Base-by-base conservation (phyloP, 2,329 filamentous ascomycete species). In the Colletotrichum nymphaeae region DNA sequence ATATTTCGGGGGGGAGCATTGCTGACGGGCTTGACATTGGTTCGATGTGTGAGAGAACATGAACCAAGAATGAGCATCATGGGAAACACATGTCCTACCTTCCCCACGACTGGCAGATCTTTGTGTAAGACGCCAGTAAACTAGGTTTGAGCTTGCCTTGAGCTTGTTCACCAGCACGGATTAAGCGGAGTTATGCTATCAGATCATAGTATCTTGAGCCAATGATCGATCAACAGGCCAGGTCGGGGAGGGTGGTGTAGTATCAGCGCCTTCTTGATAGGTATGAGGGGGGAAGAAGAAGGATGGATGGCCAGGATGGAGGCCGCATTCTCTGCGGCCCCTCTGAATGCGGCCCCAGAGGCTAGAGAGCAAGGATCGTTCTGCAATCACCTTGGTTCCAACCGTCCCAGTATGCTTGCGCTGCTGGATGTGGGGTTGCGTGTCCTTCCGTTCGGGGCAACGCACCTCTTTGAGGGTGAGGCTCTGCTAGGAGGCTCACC, bases 151-250 rank as follows among this genome's bases (percentile, higher is more conserved):
- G n/a, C 63, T 63, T 60, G 56, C 56, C 68, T 46, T 30, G n/a
- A 19, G 6, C 24, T 49, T 8, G 7, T 6, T n/a, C 30, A 42
- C 11, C 2, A 42, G 35, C 30, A 30, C 16, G 11, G 32, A 22
- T 26, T 30, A 52, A 30, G n/a, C 30, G 30, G 5, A 6, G 11
- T 42, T 56, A 56, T 9, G 28, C 30, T 12, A 66, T 70, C 67
- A 59, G 30, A 70, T 67, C 53, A 67, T 67, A 19, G 19, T 70
- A 66, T 67, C 30, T 60, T 2, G 14, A 42, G 30, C 68, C 68
- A 71, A 71, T 71, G 24, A 60, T 22, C 32, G 24, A 46, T 30
- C 55, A n/a, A 14, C 24, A 49, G 14, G 24, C 14, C 14, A 7
- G 11, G 42, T 28, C 28, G 22, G 35, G 14, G 42, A 37, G 58